Evolutionary conservation across 148 eudicot species (phyloP).

Genomic region (Simmondsia chinensis): DNA sequence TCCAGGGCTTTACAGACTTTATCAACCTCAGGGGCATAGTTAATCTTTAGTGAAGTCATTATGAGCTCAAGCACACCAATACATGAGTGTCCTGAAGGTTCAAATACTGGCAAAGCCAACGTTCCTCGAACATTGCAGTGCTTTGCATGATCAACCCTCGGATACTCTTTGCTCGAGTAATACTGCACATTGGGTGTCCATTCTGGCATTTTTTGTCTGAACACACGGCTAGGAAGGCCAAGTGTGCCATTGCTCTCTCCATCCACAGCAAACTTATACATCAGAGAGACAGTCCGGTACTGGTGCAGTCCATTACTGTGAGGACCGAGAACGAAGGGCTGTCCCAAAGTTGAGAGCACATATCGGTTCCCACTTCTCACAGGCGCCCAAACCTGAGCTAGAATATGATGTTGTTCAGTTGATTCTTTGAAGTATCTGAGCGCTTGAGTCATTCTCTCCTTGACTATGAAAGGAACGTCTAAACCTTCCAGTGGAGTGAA

Average conservation of each 20-base stretch:
- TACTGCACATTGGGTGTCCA: constrained; percentile 97
- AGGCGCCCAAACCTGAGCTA: constrained; percentile 97
- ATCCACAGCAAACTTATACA: constrained; percentile 64
- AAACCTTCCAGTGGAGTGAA: constrained; percentile 28
- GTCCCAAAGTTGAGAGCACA: constrained; percentile 85
- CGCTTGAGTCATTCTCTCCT: constrained; percentile 81
- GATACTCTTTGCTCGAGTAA: constrained; percentile 73
- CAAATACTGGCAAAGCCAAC: constrained; percentile 89
- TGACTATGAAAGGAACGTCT: constrained; percentile 47
- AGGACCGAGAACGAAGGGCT: constrained; percentile 80
- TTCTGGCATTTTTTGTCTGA: constrained; percentile 73
- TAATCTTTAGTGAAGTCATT: constrained; percentile 74
- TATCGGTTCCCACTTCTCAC: constrained; percentile 54
- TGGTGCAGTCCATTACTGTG: constrained; percentile 70
- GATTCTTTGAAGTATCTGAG: constrained; percentile 70
- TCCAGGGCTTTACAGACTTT: constrained; percentile 95
- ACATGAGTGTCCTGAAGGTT: constrained; percentile 64
- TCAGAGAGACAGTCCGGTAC: constrained; percentile 71
- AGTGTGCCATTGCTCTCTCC: constrained; percentile 50
- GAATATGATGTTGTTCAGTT: constrained; percentile 66
- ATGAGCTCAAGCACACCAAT: constrained; percentile 92
- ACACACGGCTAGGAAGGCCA: constrained; percentile 95
- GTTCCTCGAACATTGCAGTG: constrained; percentile 73
- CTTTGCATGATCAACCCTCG: constrained; percentile 61
- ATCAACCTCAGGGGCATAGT: constrained; percentile 93